Conservation (phyloP, 2,329 filamentous ascomycete species). For the Stromatinia cepivora region DNA sequence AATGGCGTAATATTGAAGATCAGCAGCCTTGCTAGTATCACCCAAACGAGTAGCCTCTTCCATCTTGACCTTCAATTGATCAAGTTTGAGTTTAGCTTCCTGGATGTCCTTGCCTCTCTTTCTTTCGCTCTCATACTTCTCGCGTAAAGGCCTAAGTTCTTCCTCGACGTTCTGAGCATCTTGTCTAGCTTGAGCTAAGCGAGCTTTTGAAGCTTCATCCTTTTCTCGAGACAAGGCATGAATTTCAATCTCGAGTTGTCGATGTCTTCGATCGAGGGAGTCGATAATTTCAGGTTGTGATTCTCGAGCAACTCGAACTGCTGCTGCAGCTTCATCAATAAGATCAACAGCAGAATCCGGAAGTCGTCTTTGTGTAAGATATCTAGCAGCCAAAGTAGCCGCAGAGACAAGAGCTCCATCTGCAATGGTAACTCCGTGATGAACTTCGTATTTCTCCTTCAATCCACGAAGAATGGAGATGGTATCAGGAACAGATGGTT, state of each 20-base stretch:
- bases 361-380: slow-evolving; percentile 85
- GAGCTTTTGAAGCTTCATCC: slow-evolving; percentile 85
- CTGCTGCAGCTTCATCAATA: slow-evolving; percentile 93
- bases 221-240: slow-evolving; percentile 92
- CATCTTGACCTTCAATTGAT: slow-evolving; percentile 84
- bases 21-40: slow-evolving; percentile 83
- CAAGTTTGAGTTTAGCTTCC: slow-evolving; percentile 91
- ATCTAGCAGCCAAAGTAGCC: slow-evolving; percentile 88
- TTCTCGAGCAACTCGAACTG: slow-evolving; percentile 92
- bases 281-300: slow-evolving; percentile 96
- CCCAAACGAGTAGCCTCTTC: slow-evolving; percentile 89
- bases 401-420: slow-evolving; percentile 90
- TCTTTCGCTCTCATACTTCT: slow-evolving; percentile 95
- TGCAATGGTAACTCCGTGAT: slow-evolving; percentile 95
- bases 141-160: slow-evolving; percentile 84
- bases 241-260: slow-evolving; percentile 95
- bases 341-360: slow-evolving; percentile 97
- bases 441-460: slow-evolving; percentile 97
- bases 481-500: slow-evolving; percentile 84
- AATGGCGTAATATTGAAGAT: slow-evolving; percentile 96
- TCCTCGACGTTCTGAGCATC: slow-evolving; percentile 94
- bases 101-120: slow-evolving; percentile 88
- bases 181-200: slow-evolving; percentile 78
- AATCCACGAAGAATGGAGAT: slow-evolving; percentile 97
- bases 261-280: slow-evolving; percentile 84